A percentile compares a stretch with the other conserved stretches of the same genome.
Conservation (phyloP, 2,329 filamentous ascomycete species). For the Alternaria viburni region DNA sequence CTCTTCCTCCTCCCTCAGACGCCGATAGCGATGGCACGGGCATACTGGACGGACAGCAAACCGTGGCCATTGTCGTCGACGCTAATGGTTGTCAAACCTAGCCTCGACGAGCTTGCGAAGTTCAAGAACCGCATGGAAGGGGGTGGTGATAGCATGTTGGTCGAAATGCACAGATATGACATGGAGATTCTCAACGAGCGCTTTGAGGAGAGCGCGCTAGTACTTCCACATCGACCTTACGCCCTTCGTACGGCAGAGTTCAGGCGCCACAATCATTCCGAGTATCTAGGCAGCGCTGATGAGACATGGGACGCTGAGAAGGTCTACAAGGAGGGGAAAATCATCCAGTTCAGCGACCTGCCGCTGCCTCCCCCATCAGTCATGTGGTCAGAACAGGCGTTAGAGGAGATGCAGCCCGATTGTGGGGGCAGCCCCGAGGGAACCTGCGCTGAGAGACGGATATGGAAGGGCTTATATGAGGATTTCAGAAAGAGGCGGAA, state of each 20-base stretch:
- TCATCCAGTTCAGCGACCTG: slow-evolving; percentile 76
- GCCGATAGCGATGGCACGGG: slow-evolving; percentile 71
- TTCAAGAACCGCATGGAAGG: slow-evolving; percentile 40
- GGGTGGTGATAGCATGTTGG: slow-evolving; percentile 36
- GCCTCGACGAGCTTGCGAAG: slow-evolving; percentile 56
- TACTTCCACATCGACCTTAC: slow-evolving; percentile 70
- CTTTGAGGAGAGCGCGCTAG: slow-evolving; percentile 63
- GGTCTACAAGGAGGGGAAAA: slow-evolving; percentile 65
- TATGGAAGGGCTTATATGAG: slow-evolving; percentile 55
- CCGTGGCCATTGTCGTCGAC: slow-evolving; percentile 64
- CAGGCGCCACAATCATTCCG: slow-evolving; percentile 58
- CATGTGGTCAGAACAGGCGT: slow-evolving; percentile 51
- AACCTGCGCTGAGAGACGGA: slow-evolving; percentile 47
- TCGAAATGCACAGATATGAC: slow-evolving; percentile 58
- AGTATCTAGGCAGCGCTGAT: slow-evolving; percentile 59
- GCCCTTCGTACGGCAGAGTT: slow-evolving; percentile 69
- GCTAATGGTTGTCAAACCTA: slow-evolving; percentile 68
- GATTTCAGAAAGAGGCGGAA: slow-evolving; percentile 52
- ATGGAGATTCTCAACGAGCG: slow-evolving; percentile 72
- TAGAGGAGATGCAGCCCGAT: slow-evolving; percentile 54
- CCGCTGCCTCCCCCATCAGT: slow-evolving; percentile 71
- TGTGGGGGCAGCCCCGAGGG: slow-evolving; percentile 45
- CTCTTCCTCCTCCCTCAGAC: slow-evolving; percentile 70
- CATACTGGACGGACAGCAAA: slow-evolving; percentile 70
- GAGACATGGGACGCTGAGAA: slow-evolving; percentile 66